Conservation (phyloP, 257 asterid species). For the Nicotiana attenuata region DNA sequence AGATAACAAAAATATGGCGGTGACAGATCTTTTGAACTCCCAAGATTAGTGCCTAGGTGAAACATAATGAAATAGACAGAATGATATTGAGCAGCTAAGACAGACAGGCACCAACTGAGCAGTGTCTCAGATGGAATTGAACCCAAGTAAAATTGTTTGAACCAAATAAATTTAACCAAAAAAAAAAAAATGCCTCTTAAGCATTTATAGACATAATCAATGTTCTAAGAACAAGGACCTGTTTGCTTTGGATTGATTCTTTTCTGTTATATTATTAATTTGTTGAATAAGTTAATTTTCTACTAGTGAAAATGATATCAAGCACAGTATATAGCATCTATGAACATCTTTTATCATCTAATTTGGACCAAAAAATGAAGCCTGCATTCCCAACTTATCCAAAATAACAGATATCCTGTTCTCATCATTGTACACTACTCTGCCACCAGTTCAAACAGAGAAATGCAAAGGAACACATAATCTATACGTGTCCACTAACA, state of each 20-base stretch:
- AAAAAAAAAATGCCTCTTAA: background rate
- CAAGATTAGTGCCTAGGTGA: background rate
- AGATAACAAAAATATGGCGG: background rate
- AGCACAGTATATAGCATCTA: background rate
- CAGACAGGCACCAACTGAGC: too few relatives aligned
- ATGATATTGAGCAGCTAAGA: background rate
- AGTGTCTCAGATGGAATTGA: too few relatives aligned
- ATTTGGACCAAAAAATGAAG: background rate
- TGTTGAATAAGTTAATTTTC: background rate
- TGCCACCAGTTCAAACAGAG: background rate
- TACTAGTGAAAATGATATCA: background rate
- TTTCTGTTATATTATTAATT: background rate
- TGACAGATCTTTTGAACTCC: background rate
- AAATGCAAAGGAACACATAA: background rate
- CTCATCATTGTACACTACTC: background rate
- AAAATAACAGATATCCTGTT: background rate
- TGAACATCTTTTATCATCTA: background rate
- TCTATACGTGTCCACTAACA: background rate
- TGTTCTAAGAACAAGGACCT: background rate
- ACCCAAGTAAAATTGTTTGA: background rate
- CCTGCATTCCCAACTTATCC: conserved; percentile 4
- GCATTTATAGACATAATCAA: background rate
- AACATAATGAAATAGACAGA: background rate
- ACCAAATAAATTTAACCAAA: background rate
- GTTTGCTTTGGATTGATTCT: background rate